phyloP scores from a whole-genome alignment of 2,329 filamentous ascomycete species.

The Aspergillus sp. region DNA sequence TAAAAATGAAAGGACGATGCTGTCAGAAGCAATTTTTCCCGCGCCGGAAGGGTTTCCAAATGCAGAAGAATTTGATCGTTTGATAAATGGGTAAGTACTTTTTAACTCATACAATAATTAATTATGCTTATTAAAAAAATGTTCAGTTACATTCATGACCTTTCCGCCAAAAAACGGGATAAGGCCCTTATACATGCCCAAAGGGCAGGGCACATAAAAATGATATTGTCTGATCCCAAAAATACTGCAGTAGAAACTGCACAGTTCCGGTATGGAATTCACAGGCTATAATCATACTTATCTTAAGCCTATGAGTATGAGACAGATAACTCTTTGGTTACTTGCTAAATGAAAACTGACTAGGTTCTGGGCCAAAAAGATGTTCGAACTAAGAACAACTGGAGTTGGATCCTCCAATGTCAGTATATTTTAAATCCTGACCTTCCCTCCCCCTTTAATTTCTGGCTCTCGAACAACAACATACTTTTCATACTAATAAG shows the following conservation, averaged over 20 bases:
- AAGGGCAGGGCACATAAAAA: conserved; percentile 42
- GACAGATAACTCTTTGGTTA: neutral
- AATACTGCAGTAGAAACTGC: conserved; percentile 46
- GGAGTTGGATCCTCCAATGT: conserved; percentile 35
- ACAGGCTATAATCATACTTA: neutral
- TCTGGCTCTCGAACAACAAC: no score
- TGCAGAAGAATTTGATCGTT: conserved; percentile 40
- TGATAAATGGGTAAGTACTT: conserved; percentile 42
- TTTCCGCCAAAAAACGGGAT: conserved; percentile 47
- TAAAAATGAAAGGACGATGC: conserved; percentile 35
- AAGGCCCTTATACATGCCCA: conserved; percentile 46
- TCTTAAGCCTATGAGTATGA: neutral
- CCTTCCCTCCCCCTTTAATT: no score
- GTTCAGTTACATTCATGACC: conserved; percentile 42
- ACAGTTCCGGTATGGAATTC: conserved; percentile 40
- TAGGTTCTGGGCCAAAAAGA: conserved; percentile 50
- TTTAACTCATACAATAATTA: neutral
- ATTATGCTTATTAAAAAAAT: neutral
- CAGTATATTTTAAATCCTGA: conserved; percentile 11
- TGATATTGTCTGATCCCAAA: conserved; percentile 43
- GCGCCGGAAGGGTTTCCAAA: conserved; percentile 40
- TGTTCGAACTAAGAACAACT: conserved; percentile 42
- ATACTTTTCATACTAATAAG: conserved; percentile 3
- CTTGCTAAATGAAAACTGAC: conserved; percentile 1
- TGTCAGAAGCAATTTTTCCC: conserved; percentile 40